Percentiles rank a stretch among this genome's conserved stretches.
Conservation (phyloP, 441 rosid genomes). For the Jatropha podagrica region DNA sequence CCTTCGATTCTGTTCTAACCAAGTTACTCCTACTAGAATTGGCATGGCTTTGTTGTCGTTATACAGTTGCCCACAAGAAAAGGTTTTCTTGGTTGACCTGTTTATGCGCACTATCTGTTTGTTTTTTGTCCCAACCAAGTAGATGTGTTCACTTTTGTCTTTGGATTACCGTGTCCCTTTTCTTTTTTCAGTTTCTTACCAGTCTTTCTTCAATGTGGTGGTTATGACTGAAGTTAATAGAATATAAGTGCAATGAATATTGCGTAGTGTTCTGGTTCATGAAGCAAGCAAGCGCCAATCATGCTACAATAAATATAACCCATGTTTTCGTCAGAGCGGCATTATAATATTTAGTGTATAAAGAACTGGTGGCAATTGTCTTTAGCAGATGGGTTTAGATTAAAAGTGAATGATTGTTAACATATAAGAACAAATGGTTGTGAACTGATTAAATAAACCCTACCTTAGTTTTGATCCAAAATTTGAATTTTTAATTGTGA, state of each 20-base stretch:
- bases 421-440: slow-evolving; percentile 5
- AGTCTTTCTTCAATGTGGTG: not conserved
- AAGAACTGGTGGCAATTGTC: not conserved
- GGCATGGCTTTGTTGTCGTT: no score
- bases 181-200: not conserved
- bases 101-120: slow-evolving; percentile 30
- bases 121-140: slow-evolving; percentile 30
- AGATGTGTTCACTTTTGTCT: not conserved
- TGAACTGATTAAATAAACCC: not conserved
- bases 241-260: slow-evolving; percentile 1
- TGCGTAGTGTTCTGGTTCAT: not conserved
- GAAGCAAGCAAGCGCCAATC: not conserved
- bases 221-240: slow-evolving; percentile 10
- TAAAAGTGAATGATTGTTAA: slow-evolving; percentile 1
- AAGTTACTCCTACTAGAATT: no score
- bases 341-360: slow-evolving; percentile 1
- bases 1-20: no score
- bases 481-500: slow-evolving; percentile 1
- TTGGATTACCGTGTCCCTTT: slow-evolving; percentile 18
- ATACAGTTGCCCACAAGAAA: no score
- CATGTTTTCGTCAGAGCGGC: slow-evolving; percentile 19
- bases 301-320: slow-evolving; percentile 10
- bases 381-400: not conserved
- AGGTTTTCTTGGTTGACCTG: not conserved
- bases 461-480: slow-evolving; percentile 24